phyloP scores from a whole-genome alignment of 139 green algal genomes.

The Eudorina sp. region DNA sequence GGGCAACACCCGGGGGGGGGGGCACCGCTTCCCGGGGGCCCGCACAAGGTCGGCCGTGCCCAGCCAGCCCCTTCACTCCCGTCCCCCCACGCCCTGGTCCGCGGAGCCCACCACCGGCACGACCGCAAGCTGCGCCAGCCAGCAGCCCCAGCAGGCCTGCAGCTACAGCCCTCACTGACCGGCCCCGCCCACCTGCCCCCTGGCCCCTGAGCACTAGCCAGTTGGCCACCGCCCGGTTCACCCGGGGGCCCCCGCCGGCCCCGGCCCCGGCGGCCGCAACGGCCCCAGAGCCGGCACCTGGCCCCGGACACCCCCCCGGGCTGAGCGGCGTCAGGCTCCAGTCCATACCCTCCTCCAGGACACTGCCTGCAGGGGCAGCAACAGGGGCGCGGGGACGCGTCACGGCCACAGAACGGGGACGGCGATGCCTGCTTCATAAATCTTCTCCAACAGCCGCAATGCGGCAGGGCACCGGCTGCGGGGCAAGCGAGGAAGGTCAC shows the following conservation, averaged over 20 bases:
- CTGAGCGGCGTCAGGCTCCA: constrained; percentile 54
- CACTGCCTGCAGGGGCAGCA: constrained; percentile 50
- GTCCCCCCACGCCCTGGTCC: too few relatives aligned
- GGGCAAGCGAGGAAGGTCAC: too few relatives aligned
- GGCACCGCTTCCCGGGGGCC: too few relatives aligned
- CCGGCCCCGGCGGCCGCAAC: neutral
- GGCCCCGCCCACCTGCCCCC: constrained; percentile 48
- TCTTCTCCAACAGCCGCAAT: too few relatives aligned
- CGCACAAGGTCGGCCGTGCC: too few relatives aligned
- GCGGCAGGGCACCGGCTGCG: too few relatives aligned
- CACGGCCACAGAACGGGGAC: too few relatives aligned
- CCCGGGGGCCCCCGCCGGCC: neutral
- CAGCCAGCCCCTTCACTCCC: too few relatives aligned
- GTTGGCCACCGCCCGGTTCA: constrained; percentile 64
- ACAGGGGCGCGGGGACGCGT: neutral
- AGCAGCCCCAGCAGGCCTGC: neutral
- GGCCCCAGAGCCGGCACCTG: neutral
- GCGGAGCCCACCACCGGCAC: neutral
- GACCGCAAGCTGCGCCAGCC: neutral
- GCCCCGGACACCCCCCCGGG: neutral
- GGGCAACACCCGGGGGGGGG: too few relatives aligned
- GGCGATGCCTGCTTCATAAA: too few relatives aligned
- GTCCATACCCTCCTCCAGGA: constrained; percentile 71
- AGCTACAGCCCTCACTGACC: neutral
- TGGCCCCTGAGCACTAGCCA: constrained; percentile 75